Evolutionary conservation across 352 stramenopile species (phyloP), one percentile per base, ranked within the genome.

Genomic region (Globisporangium solare): DNA sequence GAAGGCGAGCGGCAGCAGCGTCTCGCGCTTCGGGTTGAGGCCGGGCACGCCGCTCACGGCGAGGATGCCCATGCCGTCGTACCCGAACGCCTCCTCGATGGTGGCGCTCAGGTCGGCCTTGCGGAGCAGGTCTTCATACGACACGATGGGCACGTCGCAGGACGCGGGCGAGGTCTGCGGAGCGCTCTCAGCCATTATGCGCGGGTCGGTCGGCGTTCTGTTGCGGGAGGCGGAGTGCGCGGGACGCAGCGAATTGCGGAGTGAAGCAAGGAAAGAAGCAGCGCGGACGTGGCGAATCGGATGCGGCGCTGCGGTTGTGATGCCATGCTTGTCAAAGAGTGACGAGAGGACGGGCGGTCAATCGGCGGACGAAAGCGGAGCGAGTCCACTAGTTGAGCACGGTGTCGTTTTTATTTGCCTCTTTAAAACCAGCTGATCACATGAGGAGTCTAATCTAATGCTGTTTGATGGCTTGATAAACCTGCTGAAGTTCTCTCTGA

Each of bases 21-120:
- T 65, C 49, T 72, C 63, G 17, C 92, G 79, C 68, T 83, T 88
- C 32, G 78, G 58, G 47, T 79, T 70, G 54, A 96, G 80, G 46
- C 79, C 78, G 3, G 90, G 88, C 18, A 98, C 89, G 58, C 83
- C 86, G 43, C 74, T 86, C 18, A 98, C 88, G 11, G 83, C 86
- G 42, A 98, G 61, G 57, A 98, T 91, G 42, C 92, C 92, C 56
- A 98, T 82, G 40, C 92, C 92, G 57, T 97, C 78, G 58, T 81
- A 83, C 51, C 90, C 92, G 46, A 97, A 98, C 2, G 92, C 92
- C 21, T 80, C 68, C 47, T 92, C 77, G 47, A 92, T 84, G 31
- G 71, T 51, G 47, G 62, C 47, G 11, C 68, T 70, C 15, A 88
- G 60, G 53, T 89, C 76, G 14, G 63, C 63, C 46, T 77, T 73